Percentiles rank a stretch among this genome's conserved stretches.
Evolutionary conservation across 768 basidiomycete genomes (phyloP).

Genomic region (Coprinellus aureogranulatus): DNA sequence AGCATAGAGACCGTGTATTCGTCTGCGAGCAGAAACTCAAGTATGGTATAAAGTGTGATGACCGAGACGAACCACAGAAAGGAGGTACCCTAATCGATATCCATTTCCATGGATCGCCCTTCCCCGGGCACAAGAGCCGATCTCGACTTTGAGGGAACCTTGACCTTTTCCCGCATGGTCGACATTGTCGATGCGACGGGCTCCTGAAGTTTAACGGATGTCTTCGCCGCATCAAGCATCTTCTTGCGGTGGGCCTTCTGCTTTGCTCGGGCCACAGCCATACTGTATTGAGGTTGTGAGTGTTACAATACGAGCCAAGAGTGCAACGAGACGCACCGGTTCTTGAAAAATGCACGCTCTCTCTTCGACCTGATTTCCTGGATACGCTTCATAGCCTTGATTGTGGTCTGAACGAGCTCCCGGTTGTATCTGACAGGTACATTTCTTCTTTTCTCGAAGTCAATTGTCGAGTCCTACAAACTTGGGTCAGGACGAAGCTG

Average conservation of each 20-base stretch:
- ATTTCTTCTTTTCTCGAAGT: constrained; percentile 98
- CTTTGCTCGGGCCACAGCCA: constrained; percentile 80
- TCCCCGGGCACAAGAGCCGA: constrained; percentile 80
- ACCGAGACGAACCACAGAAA: neutral
- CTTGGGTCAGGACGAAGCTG: neutral
- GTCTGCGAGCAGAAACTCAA: neutral
- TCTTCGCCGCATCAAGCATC: constrained; percentile 52
- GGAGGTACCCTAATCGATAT: constrained; percentile 55
- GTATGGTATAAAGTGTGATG: neutral
- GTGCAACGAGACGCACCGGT: constrained; percentile 49
- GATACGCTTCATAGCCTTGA: constrained; percentile 95
- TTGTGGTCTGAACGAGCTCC: constrained; percentile 86
- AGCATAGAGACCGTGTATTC: no score
- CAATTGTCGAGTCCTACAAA: constrained; percentile 90
- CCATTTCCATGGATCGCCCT: constrained; percentile 90
- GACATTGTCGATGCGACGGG: constrained; percentile 44
- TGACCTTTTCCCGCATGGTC: constrained; percentile 73
- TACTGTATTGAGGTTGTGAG: constrained; percentile 43
- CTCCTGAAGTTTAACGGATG: constrained; percentile 64
- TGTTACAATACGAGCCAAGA: neutral
- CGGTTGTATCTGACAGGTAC: constrained; percentile 96
- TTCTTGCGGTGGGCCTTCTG: constrained; percentile 72
- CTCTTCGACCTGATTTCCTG: constrained; percentile 87
- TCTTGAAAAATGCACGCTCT: constrained; percentile 96
- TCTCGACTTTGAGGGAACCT: constrained; percentile 56